Base-by-base conservation (phyloP, 139 green algal genomes). In the Bryopsis sp. region DNA sequence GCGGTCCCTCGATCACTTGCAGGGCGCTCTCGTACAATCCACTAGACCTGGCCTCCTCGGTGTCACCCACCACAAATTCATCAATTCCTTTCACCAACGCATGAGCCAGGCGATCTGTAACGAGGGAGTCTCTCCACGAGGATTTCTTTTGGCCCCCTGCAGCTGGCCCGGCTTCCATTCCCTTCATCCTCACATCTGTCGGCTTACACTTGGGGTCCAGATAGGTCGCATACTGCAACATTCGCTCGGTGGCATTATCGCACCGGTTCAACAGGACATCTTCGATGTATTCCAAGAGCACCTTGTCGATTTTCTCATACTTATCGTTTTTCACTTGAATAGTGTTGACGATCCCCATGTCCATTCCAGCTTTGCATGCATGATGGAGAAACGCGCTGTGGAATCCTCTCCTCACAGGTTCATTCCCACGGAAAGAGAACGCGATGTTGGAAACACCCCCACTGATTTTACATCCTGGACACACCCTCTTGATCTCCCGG, bases 311-410 rank as follows among this genome's bases (percentile, higher is more conserved):
- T 74, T 96, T 95, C 68, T 89, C 81, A 67, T 99, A 99, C 68
- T 81, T 85, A 67, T 99, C 94, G 64, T 89, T 88, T n/a, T 82
- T 86, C 0, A 97, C 90, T 77, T 96, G 91, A 1, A 78, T 82
- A 0, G 94, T 85, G 77, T 99, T 98, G 11, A 99, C 94, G 61
- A 99, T 99, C 75, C 93, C 94, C 94, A 99, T 99, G 87, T 99
- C 94, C 93, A 99, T 98, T 74, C 94, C 94, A 1, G 91, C 90
- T 36, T 80, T 76, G 78, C 89, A 96, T 4, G 91, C 92, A 76
- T 97, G 88, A 80, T 97, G 80, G 72, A 98, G 80, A 83, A 98
- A 98, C 24, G 89, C 87, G 11, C 67, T 85, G 82, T 98, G 92
- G 84, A 97, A 97, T 29, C 81, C 89, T 24, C 92, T 83, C 31